Base-by-base conservation (phyloP, 2,329 filamentous ascomycete species). In the Trichoderma sp. region DNA sequence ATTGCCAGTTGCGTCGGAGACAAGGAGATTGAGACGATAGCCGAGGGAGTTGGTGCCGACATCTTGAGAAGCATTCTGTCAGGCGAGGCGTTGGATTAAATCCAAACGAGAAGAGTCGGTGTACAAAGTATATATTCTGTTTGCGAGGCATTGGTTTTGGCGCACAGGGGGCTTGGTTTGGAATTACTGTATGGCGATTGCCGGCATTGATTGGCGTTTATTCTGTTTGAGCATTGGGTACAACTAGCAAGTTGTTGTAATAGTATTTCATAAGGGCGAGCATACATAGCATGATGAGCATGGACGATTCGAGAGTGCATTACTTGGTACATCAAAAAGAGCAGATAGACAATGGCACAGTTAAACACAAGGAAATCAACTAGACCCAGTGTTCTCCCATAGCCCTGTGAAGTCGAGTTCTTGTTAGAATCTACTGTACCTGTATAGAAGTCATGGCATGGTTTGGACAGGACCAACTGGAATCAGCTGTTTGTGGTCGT, bases 1-100 rank as follows among this genome's bases (percentile, higher is more conserved):
- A 87, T 97, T 62, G 91, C 92, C 3, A 94, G 93, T 81, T 93
- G 90, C 78, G 91, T 95, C 24, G 90, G 90, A n/a, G 91, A 93
- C 78, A 91, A 89, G 77, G 94, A 97, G 82, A 87, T 97, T 74
- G 88, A 91, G 75, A 87, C 87, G 71, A 90, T 92, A 69, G 88
- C 94, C 53, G 88, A 91, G 26, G 88, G 88, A 4, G 80, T 89
- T 4, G 90, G 89, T 1, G 85, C 85, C 6, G 88, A 88, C 53
- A 92, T 92, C 75, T 78, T 92, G 77, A 86, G 82, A 77, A 89
- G 86, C 78, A 91, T 92, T 75, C 76, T 92, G 77, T 88, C 85
- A 76, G 89, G 88, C 53, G 88, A 90, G 75, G 86, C 86, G 53
- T 81, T 90, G 81, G 87, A 89, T 76, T 88, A 78, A 28, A 7